Evolutionary conservation across 2,329 filamentous ascomycete species (phyloP).

Genomic region (Fusarium ramigenum): DNA sequence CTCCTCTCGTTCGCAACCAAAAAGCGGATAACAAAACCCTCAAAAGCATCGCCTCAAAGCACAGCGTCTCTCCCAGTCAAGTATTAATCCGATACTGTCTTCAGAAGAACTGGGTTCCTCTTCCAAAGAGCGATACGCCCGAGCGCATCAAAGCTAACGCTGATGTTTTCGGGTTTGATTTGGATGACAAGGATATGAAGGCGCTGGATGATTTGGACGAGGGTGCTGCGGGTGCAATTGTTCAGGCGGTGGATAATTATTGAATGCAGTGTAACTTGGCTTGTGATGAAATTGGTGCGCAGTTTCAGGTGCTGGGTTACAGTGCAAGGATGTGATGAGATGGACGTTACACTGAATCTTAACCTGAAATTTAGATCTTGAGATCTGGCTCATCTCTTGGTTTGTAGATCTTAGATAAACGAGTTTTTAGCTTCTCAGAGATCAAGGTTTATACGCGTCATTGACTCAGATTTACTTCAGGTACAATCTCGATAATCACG

Average conservation of each 20-base stretch:
- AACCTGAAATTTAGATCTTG: background rate
- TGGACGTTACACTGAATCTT: background rate
- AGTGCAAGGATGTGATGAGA: background rate
- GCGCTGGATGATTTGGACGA: slow-evolving; percentile 40
- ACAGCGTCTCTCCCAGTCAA: slow-evolving; percentile 67
- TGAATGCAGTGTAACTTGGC: background rate
- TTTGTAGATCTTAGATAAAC: background rate
- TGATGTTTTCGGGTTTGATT: slow-evolving; percentile 67
- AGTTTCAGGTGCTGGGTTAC: background rate
- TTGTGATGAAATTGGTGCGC: background rate
- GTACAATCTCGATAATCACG: background rate
- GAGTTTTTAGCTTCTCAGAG: background rate
- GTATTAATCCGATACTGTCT: slow-evolving; percentile 73
- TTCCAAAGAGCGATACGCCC: slow-evolving; percentile 71
- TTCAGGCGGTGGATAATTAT: slow-evolving; percentile 31
- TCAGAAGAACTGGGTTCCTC: slow-evolving; percentile 72
- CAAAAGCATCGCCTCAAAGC: slow-evolving; percentile 63
- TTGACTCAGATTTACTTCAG: background rate
- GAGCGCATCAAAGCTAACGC: slow-evolving; percentile 68
- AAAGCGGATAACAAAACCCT: slow-evolving; percentile 64
- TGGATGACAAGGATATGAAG: slow-evolving; percentile 65
- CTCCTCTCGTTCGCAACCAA: slow-evolving; percentile 46
- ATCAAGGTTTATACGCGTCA: background rate
- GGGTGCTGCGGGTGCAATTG: slow-evolving; percentile 37
- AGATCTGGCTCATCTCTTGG: background rate